A percentile compares a stretch with the other conserved stretches of the same genome.
phyloP scores from a whole-genome alignment of 2,329 filamentous ascomycete species.

The Pseudocercospora fuligena region DNA sequence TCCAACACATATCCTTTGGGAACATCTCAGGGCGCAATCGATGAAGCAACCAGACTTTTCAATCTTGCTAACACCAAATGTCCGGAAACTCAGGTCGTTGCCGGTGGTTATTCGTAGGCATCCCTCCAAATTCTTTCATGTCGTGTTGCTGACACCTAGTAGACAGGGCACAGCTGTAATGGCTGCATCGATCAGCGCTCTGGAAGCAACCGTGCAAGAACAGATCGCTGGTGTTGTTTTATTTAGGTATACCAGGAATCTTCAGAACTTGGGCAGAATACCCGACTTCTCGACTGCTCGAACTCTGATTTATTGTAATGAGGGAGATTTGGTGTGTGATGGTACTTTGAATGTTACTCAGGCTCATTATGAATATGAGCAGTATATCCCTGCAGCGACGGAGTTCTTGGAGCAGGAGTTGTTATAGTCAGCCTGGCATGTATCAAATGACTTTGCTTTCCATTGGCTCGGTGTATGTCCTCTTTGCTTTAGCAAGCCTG shows the following conservation, averaged over 20 bases:
- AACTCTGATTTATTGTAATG: neutral
- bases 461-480: too few relatives aligned
- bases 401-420: neutral
- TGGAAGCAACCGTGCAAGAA: neutral
- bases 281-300: neutral
- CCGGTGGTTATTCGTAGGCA: neutral
- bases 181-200: neutral
- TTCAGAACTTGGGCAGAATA: neutral
- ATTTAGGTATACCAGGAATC: neutral
- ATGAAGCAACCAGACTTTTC: neutral
- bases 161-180: neutral
- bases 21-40: neutral
- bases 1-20: neutral
- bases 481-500: too few relatives aligned
- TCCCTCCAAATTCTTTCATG: neutral
- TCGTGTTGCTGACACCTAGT: neutral
- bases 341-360: neutral
- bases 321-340: neutral
- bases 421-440: neutral
- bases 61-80: neutral
- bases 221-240: neutral
- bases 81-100: neutral
- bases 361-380: neutral
- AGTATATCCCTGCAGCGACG: neutral
- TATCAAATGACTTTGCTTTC: neutral